phyloP scores from a whole-genome alignment of 176 grass and related monocot species.

The Phyllostachys edulis region DNA sequence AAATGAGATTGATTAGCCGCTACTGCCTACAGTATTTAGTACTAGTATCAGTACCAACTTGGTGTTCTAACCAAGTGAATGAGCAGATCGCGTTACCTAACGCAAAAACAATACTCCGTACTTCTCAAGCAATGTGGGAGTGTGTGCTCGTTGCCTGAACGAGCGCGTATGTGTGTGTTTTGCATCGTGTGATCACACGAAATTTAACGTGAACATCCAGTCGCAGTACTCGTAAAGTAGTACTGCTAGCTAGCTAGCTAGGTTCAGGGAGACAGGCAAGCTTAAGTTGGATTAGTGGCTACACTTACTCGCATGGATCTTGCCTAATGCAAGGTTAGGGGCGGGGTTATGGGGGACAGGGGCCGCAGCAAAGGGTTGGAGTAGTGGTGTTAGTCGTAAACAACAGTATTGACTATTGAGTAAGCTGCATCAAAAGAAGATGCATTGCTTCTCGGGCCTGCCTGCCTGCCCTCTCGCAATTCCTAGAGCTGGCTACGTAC shows the following conservation, averaged over 20 bases:
- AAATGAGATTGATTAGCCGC: background rate
- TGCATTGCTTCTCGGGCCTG: conserved; percentile 19
- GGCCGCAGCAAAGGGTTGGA: conserved; percentile 22
- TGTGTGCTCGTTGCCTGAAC: background rate
- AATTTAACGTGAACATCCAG: background rate
- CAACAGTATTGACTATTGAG: background rate
- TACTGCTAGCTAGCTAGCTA: background rate
- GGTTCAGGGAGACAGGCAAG: background rate
- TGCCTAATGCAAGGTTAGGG: conserved; percentile 16
- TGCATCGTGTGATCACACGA: background rate
- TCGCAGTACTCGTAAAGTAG: background rate
- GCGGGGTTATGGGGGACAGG: conserved; percentile 17
- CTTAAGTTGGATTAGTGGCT: conserved; percentile 23
- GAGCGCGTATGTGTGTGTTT: background rate
- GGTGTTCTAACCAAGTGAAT: background rate
- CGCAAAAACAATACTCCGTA: background rate
- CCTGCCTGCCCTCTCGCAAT: background rate
- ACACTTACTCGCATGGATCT: background rate
- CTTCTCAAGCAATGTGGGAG: background rate
- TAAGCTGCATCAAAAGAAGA: conserved; percentile 32
- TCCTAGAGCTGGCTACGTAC: background rate
- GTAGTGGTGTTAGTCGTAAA: background rate
- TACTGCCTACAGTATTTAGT: background rate
- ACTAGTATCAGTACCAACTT: background rate
- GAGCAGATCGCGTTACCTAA: background rate